These are phyloP conservation scores for Fusarium miscanthi DNA, from an alignment of 2,329 filamentous ascomycete genomes.

Conservation along the genomic window DNA sequence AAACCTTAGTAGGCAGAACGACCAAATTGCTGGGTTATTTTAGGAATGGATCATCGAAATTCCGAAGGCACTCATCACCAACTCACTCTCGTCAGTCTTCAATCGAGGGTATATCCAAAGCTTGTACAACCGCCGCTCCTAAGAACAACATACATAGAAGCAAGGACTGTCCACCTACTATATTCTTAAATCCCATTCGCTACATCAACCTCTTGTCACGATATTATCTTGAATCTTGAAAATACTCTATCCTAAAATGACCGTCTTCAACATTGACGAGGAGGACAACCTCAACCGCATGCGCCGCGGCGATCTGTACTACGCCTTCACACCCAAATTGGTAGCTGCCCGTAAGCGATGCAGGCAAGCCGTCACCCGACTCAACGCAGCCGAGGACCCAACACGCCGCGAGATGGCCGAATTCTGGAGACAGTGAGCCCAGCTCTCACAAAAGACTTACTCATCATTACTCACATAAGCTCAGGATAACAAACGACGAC, in stretches of 20 bases:
- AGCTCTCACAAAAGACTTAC: accelerated
- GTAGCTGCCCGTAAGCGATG: slow-evolving; percentile 72
- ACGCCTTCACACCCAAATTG: slow-evolving; percentile 77
- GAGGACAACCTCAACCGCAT: slow-evolving; percentile 66
- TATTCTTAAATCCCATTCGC: no score
- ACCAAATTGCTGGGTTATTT: background rate
- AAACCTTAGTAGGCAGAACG: background rate
- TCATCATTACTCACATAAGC: background rate
- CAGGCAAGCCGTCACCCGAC: slow-evolving; percentile 68
- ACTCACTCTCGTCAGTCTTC: no score
- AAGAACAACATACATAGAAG: background rate
- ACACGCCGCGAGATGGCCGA: slow-evolving; percentile 71
- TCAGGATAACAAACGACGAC: slow-evolving; percentile 71
- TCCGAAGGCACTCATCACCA: background rate
- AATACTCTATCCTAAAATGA: background rate
- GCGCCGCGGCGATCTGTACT: slow-evolving; percentile 76
- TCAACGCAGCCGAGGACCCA: slow-evolving; percentile 71
- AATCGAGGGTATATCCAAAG: background rate
- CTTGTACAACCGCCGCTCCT: background rate
- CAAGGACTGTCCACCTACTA: background rate
- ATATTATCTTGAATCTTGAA: background rate
- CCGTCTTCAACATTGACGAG: slow-evolving; percentile 49
- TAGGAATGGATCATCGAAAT: background rate
- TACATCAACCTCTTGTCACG: no score
- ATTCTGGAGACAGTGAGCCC: slow-evolving; percentile 76